These are phyloP conservation scores for Pneumocystis murina DNA, from an alignment of 1,139 yeast genomes.

Conservation along the genomic window DNA sequence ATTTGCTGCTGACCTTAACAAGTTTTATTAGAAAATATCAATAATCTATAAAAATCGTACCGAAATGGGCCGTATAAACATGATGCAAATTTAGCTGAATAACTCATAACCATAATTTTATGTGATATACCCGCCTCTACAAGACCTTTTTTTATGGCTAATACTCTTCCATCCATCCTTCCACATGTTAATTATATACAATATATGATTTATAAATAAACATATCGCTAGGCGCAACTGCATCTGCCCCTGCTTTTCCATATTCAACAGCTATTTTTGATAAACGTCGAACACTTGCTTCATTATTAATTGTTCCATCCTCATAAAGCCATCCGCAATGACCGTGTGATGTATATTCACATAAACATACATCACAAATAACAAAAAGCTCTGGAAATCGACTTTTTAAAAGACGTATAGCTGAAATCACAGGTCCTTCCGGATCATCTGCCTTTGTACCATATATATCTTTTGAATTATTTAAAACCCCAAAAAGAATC, in stretches of 20 bases:
- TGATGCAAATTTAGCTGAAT: conserved; percentile 88
- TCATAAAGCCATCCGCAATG: conserved; percentile 85
- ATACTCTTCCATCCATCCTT: conserved; percentile 72
- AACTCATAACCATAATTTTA: conserved; percentile 77
- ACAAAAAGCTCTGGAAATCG: conserved; percentile 71
- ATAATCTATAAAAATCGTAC: conserved; percentile 28
- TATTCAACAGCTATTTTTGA: conserved; percentile 93
- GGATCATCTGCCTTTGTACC: conserved; percentile 96
- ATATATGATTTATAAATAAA: not conserved
- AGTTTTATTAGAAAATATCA: not conserved
- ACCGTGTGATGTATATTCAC: conserved; percentile 94
- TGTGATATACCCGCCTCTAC: conserved; percentile 77
- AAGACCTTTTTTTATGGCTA: conserved; percentile 73
- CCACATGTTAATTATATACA: not conserved
- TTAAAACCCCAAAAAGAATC: conserved; percentile 83
- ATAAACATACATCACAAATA: conserved; percentile 88
- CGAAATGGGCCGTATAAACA: conserved; percentile 91
- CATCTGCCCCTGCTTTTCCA: conserved; percentile 57
- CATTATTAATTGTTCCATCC: conserved; percentile 74
- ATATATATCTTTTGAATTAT: conserved; percentile 56
- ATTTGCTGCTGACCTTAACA: conserved; percentile 50
- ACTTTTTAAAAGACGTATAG: conserved; percentile 47
- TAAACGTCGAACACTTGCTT: conserved; percentile 58
- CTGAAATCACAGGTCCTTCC: conserved; percentile 79
- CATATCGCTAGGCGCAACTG: conserved; percentile 97